Evolutionary conservation across 768 basidiomycete genomes (phyloP), one percentile per base, ranked within the genome.

Genomic region (Obba rivulosa): DNA sequence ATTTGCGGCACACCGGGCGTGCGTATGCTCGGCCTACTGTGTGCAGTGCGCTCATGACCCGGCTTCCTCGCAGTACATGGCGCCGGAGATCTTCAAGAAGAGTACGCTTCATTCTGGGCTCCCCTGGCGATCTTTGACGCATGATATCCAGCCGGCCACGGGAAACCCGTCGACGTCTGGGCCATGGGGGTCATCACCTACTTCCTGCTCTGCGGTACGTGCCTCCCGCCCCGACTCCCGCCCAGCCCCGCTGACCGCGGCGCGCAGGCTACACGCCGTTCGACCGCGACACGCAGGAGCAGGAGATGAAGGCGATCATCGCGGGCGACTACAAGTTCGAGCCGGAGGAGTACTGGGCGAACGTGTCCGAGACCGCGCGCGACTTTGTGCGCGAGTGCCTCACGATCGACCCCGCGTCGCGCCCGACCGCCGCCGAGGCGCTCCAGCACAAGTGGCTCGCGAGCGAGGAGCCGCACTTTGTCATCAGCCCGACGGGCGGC

Each of bases 181-280:
- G 93, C 95, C 1, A 94, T 98, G 81, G 95, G 95, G 34, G 95
- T 99, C 42, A 94, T 99, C 66, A 89, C 95, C 11, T 97, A 97
- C 70, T 96, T 96, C 83, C 72, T 97, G 3, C 83, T 97, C 22
- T 84, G 83, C 44, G 83, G 81, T 62, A 53, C 17, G 60, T 45
- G 2, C 16, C 39, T 22, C 20, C 49, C 34, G 23, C 39, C 13
- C 14, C 25, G 20, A 21, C 20, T 16, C 44, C 2, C 25, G 22
- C 2, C 8, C n/a, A 31, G 21, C 20, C 31, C 10, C 4, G 16
- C 35, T 50, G 22, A 42, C 13, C 38, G 41, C 28, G 28, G 7
- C 21, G 8, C 23, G 69, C 71, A 59, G 87, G 90, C 2, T 94
- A 98, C 72, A 99, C 96, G 4, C 96, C 96, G 1, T 99, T 99